These are phyloP conservation scores for Maudiozyma bulderi DNA, from an alignment of 805 yeast species.

Conservation along the genomic window DNA sequence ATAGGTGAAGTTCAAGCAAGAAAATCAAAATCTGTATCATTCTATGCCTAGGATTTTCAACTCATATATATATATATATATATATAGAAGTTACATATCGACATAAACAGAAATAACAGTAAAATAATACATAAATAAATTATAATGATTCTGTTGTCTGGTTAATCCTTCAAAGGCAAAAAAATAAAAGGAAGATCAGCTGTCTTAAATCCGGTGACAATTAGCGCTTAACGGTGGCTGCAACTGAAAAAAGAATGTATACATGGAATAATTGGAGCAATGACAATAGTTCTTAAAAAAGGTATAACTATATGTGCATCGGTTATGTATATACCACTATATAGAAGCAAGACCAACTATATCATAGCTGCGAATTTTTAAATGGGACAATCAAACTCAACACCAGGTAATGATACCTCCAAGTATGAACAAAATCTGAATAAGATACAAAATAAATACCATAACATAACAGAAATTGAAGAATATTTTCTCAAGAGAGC, in stretches of 20 bases:
- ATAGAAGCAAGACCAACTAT: too few relatives aligned
- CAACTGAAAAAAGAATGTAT: too few relatives aligned
- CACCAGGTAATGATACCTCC: neutral
- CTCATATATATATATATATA: conserved; percentile 1
- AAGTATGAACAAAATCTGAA: neutral
- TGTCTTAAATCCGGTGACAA: too few relatives aligned
- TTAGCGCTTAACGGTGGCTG: too few relatives aligned
- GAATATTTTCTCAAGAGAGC: conserved; percentile 12
- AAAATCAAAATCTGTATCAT: conserved; percentile 88
- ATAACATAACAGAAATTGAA: conserved; percentile 6
- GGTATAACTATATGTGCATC: too few relatives aligned
- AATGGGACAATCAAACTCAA: neutral
- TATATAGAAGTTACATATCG: neutral
- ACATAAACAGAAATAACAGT: neutral
- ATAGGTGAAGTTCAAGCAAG: conserved; percentile 97
- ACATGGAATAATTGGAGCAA: too few relatives aligned
- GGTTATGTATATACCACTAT: too few relatives aligned
- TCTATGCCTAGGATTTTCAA: conserved; percentile 58
- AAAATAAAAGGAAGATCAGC: too few relatives aligned
- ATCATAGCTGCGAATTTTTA: too few relatives aligned
- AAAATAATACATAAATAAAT: neutral
- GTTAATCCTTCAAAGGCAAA: too few relatives aligned
- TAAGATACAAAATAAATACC: neutral
- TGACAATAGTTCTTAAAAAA: too few relatives aligned
- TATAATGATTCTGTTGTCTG: neutral